phyloP scores from a whole-genome alignment of 2,329 filamentous ascomycete genomes.

The Fusarium pseudograminearum region DNA sequence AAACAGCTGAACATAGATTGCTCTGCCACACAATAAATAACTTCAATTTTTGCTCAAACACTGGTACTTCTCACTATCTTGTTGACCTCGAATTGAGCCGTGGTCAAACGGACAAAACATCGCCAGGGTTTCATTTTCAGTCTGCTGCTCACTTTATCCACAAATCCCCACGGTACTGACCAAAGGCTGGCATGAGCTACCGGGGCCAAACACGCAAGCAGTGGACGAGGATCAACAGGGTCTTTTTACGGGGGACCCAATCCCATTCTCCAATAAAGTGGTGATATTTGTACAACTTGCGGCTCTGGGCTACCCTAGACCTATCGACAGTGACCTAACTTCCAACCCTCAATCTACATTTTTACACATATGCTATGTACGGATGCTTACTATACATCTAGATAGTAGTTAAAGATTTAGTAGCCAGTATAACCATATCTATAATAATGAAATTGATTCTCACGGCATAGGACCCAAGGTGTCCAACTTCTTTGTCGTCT shows the following conservation, averaged over 20 bases:
- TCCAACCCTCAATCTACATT: background rate
- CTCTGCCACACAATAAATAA: conserved; percentile 18
- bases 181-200: conserved; percentile 16
- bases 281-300: background rate
- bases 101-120: background rate
- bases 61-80: background rate
- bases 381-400: too few relatives aligned
- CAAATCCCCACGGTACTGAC: conserved; percentile 11
- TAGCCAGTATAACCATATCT: background rate
- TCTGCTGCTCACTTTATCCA: conserved; percentile 7
- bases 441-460: background rate
- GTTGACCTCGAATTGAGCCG: conserved; percentile 3
- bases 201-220: background rate
- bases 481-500: background rate
- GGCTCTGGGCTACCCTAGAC: background rate
- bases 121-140: background rate
- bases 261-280: background rate
- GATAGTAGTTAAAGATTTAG: background rate
- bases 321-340: too few relatives aligned
- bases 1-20: background rate
- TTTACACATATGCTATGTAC: too few relatives aligned
- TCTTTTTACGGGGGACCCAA: conserved; percentile 4
- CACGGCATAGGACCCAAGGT: background rate
- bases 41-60: background rate
- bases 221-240: conserved; percentile 18